A percentile compares a stretch with the other conserved stretches of the same genome.
phyloP scores from a whole-genome alignment of 805 yeast species.

The Isabelozyma heimii region DNA sequence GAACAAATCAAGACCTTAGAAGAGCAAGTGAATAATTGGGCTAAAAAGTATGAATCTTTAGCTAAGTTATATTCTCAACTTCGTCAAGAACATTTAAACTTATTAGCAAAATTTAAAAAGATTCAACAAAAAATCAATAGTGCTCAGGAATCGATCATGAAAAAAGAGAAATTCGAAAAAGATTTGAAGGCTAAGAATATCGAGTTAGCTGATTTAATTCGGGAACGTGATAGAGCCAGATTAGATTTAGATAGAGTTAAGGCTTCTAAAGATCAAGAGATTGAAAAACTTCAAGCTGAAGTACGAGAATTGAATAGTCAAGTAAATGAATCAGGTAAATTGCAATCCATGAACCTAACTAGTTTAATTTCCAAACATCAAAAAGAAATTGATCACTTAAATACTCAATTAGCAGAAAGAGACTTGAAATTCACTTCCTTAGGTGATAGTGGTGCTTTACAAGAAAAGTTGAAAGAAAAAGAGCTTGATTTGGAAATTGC shows the following conservation, averaged over 20 bases:
- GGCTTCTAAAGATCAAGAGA: slow-evolving; percentile 62
- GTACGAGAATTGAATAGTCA: slow-evolving; percentile 58
- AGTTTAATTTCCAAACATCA: slow-evolving; percentile 61
- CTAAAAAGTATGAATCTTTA: slow-evolving; percentile 80
- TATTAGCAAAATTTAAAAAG: slow-evolving; percentile 74
- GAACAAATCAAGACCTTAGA: slow-evolving; percentile 65
- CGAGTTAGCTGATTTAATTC: slow-evolving; percentile 82
- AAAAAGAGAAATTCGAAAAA: slow-evolving; percentile 75
- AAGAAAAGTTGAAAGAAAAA: slow-evolving; percentile 54
- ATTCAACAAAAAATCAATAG: slow-evolving; percentile 81
- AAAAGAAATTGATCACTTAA: slow-evolving; percentile 55
- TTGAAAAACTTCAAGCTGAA: slow-evolving; percentile 63
- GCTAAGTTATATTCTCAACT: slow-evolving; percentile 88
- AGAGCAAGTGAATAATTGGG: slow-evolving; percentile 77
- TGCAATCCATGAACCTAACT: slow-evolving; percentile 62
- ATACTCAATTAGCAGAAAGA: slow-evolving; percentile 42
- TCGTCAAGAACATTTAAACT: slow-evolving; percentile 84
- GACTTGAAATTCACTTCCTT: slow-evolving; percentile 17
- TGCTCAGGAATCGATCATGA: slow-evolving; percentile 87
- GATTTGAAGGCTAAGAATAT: slow-evolving; percentile 83
- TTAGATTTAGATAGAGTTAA: slow-evolving; percentile 71
- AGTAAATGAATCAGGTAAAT: slow-evolving; percentile 57
- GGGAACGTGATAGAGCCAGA: slow-evolving; percentile 87
- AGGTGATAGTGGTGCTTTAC: slow-evolving; percentile 30
- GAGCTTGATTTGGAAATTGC: slow-evolving; percentile 78